A percentile compares a stretch with the other conserved stretches of the same genome.
Conservation (phyloP, 768 basidiomycete genomes). For the Leccinum incarnatum region DNA sequence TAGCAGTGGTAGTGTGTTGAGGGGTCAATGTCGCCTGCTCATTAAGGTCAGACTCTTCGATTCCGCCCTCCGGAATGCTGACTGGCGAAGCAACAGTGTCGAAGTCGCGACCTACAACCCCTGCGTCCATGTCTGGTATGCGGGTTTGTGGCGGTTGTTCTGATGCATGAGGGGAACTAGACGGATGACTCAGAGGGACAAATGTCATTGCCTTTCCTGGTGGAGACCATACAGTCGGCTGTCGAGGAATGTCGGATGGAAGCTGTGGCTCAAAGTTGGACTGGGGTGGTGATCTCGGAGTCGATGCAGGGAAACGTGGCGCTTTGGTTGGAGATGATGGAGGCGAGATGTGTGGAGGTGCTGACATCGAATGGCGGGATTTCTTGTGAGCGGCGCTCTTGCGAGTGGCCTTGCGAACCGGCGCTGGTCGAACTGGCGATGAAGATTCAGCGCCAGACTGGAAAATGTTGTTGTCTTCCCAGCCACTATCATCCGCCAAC, state of each 20-base stretch:
- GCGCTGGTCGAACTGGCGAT: constrained; percentile 67
- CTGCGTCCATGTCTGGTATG: constrained; percentile 4
- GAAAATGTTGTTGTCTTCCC: constrained; percentile 90
- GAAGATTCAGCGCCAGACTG: constrained; percentile 90
- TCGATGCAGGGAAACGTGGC: constrained; percentile 17
- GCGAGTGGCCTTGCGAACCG: constrained; percentile 44
- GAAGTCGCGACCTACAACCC: neutral
- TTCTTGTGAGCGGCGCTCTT: constrained; percentile 42
- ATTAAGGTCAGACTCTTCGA: constrained; percentile 13
- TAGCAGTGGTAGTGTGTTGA: constrained; percentile 38
- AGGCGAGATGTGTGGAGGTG: constrained; percentile 54
- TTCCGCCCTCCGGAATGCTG: constrained; percentile 22
- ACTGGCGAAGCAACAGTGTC: constrained; percentile 8
- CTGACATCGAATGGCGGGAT: constrained; percentile 69
- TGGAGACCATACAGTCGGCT: constrained; percentile 21
- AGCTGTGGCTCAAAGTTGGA: constrained; percentile 56
- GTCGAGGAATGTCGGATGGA: constrained; percentile 36
- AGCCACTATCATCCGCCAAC: constrained; percentile 68
- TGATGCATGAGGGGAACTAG: constrained; percentile 13
- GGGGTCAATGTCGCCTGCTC: constrained; percentile 36
- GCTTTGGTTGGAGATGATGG: constrained; percentile 41
- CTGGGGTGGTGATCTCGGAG: constrained; percentile 47
- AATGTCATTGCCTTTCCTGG: constrained; percentile 13
- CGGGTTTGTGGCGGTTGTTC: constrained; percentile 9
- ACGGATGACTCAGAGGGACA: constrained; percentile 18